Base-by-base conservation (phyloP, 2,329 filamentous ascomycete genomes). In the Colletotrichum tabaci region DNA sequence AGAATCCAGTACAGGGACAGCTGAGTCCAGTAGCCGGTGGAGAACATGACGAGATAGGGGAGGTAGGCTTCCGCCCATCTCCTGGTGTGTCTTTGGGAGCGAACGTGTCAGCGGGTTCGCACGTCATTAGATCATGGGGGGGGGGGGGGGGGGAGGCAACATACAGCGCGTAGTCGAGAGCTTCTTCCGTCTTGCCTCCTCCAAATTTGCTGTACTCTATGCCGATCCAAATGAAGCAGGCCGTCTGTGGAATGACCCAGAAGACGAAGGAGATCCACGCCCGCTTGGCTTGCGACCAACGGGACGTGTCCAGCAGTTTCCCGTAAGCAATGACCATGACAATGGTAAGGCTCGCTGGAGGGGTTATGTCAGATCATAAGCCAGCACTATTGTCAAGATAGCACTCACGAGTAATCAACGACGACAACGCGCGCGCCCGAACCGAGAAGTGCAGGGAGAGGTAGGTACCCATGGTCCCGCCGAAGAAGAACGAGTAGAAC, bases 401-500 rank as follows among this genome's bases (percentile, higher is more conserved):
- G 2, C 16, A 23, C 67, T n/a, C n/a, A 70, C 67, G 63, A 38
- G 35, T 50, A 8, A 78, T 61, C 10, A 78, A 46, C 1, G 76
- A 77, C 2, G 74, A 75, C 3, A 78, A 60, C 4, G 77, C 77
- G 15, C 77, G 74, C 3, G 77, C 72, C 13, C 77, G 77, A 1
- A 78, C 75, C 0, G 75, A 75, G 49, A 78, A 78, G 49, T 77
- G 77, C 8, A 77, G 40, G 2, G 75, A 75, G 15, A 77, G 61
- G 30, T 76, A 78, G 3, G 75, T 74, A 13, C 76, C 73, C 38
- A 74, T 75, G 38, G 76, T 80, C 38, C 80, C 81, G 38, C 80
- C 80, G 23, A 80, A 82, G 75, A 82, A 82, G 76, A 82, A 82
- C 2, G 80, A 81, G 74, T 81, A 82, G 70, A 77, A 55, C 56